Conservation (phyloP, 176 grass and related monocot genomes). For the Musa beccarii region DNA sequence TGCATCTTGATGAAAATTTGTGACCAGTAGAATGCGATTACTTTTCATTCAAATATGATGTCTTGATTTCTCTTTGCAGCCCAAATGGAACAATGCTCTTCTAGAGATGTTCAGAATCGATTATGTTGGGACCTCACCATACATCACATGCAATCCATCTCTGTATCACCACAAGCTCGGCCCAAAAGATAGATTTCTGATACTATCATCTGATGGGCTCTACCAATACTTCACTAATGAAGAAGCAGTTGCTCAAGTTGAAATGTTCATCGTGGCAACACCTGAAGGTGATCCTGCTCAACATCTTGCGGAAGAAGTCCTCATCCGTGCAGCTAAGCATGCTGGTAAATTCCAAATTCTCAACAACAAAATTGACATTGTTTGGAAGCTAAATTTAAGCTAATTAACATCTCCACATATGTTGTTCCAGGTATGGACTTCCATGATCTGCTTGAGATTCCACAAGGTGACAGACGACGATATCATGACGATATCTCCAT, state of each 20-base stretch:
- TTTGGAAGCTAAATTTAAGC: background rate
- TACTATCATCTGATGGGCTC: constrained; percentile 18
- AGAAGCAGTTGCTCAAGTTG: constrained; percentile 14
- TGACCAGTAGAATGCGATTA: background rate
- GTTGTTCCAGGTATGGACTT: constrained; percentile 9
- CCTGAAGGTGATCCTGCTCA: constrained; percentile 20
- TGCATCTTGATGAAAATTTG: no score
- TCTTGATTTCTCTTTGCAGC: constrained; percentile 1
- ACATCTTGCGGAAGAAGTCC: constrained; percentile 13
- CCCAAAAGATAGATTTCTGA: constrained; percentile 14
- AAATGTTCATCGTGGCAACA: background rate
- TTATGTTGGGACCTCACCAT: constrained; percentile 7
- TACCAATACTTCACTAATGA: constrained; percentile 21
- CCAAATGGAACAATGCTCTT: constrained; percentile 17
- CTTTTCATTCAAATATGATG: background rate
- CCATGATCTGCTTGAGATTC: constrained; percentile 10
- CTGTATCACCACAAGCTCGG: constrained; percentile 3
- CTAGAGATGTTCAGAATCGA: constrained; percentile 12
- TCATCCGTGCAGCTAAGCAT: constrained; percentile 6
- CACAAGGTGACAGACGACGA: constrained; percentile 13
- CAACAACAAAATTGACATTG: background rate
- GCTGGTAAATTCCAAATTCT: background rate
- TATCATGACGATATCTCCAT: constrained; percentile 13
- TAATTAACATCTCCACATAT: background rate
- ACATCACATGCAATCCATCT: constrained; percentile 16